These are phyloP conservation scores for Cynanchum wilfordii DNA, from an alignment of 257 asterid species.

Conservation along the genomic window DNA sequence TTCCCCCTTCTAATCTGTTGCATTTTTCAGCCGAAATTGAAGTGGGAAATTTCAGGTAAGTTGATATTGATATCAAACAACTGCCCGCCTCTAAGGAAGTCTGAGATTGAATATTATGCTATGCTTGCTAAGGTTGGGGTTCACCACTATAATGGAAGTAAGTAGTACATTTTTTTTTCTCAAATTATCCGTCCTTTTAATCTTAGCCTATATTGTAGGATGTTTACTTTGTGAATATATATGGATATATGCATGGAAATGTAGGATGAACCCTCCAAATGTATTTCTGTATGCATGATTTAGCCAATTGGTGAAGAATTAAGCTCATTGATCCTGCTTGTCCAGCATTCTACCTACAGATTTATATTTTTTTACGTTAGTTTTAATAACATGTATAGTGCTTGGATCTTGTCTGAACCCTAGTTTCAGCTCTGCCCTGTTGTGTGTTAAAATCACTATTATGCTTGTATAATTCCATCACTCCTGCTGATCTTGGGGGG, in stretches of 20 bases:
- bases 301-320: not conserved
- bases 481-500: not conserved
- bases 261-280: too few species aligned
- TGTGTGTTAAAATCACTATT: not conserved
- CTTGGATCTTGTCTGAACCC: not conserved
- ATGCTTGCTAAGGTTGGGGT: constrained; percentile 87
- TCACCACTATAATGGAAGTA: constrained; percentile 75
- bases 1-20: not conserved
- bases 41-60: constrained; percentile 37
- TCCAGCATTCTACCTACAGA: not conserved
- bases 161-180: constrained; percentile 18
- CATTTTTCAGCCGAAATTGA: not conserved
- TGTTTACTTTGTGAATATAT: too few species aligned
- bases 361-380: not conserved
- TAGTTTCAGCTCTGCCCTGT: not conserved
- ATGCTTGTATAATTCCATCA: not conserved
- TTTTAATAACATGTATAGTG: not conserved
- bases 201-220: too few species aligned
- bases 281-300: not conserved
- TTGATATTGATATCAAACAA: constrained; percentile 75
- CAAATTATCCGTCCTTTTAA: not conserved
- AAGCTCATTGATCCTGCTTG: not conserved
- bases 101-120: constrained; percentile 84
- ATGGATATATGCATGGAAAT: not conserved
- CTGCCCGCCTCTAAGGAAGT: constrained; percentile 80